Percentiles rank a stretch among this genome's conserved stretches.
Evolutionary conservation across 257 asterid species (phyloP).

Genomic region (Paraleonurus japonicus): DNA sequence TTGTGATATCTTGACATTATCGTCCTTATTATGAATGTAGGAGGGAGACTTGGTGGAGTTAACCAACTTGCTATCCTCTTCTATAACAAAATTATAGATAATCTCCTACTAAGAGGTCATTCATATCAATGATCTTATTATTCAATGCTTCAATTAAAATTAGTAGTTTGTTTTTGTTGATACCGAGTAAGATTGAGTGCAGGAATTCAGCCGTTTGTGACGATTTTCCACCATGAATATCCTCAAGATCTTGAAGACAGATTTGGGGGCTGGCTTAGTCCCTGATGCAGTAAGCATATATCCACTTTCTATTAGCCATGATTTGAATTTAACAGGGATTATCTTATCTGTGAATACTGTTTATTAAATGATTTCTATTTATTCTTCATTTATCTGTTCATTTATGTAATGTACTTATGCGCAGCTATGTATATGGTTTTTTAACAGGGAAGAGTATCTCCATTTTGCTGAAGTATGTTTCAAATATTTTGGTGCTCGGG

Average conservation of each 20-base stretch:
- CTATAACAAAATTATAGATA: constrained; percentile 52
- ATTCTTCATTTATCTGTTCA: neutral
- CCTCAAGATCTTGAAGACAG: constrained; percentile 76
- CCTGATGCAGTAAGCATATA: constrained; percentile 66
- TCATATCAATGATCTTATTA: neutral
- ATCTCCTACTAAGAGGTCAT: constrained; percentile 52
- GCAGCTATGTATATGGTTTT: neutral
- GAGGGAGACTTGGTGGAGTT: constrained; percentile 59
- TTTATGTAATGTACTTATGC: neutral
- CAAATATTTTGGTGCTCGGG: constrained; percentile 56
- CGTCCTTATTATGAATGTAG: constrained; percentile 34
- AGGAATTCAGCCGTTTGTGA: constrained; percentile 79
- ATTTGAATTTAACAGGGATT: neutral
- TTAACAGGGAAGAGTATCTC: constrained; percentile 60
- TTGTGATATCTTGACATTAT: neutral
- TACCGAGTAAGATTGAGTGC: neutral
- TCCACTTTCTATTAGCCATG: neutral
- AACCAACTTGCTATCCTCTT: constrained; percentile 49
- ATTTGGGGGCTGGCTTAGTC: constrained; percentile 73
- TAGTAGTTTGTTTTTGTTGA: neutral
- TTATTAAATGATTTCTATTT: neutral
- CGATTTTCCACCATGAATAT: constrained; percentile 64
- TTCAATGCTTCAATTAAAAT: neutral
- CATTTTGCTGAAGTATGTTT: constrained; percentile 64
- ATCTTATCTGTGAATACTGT: neutral